Evolutionary conservation across 352 stramenopile species (phyloP), one percentile per base, ranked within the genome.

Genomic region (Globisporangium middletonii): DNA sequence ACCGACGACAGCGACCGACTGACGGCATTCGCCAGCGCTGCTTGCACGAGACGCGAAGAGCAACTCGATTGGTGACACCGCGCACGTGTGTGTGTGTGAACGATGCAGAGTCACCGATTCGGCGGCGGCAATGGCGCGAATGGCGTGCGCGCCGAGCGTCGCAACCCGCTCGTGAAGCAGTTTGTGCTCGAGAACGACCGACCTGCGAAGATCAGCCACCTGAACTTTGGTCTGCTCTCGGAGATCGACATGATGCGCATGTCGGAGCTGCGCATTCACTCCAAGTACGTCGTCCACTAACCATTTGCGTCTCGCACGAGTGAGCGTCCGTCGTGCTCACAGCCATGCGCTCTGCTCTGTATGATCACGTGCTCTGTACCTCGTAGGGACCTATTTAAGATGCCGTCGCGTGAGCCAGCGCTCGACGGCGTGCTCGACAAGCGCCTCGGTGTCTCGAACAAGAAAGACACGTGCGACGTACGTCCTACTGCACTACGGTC

Each of bases 171-270:
- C n/a, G 80, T 94, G 51, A 94, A 94, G 77, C 85, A 94, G 63
- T 80, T 94, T 55, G 85, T 94, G 67, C 76, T 93, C 18, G 85
- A 94, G 67, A 94, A 94, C 60, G 85, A 92, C 68, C 83, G 83
- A 1, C 85, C 85, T n/a, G 81, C 82, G 52, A 96, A 98, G 72
- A 99, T 99, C 69, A 96, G 85, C 52, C 94, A 98, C 70, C 79
- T 99, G 54, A 97, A 99, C 79, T 99, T 99, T 73, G 95, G 96
- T 6, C 75, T 99, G 43, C 85, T 99, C 38, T 98, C 91, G 7
- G 83, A 96, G 43, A 75, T 94, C 15, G 94, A 99, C 65, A 99
- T 99, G 88, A 95, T 98, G 73, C 92, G 88, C 37, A 77, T 98
- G 53, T 88, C 94, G 15, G 95, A 99, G 72, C 90, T 99, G 59